Evolutionary conservation across 2,329 filamentous ascomycete species (phyloP), one percentile per base, ranked within the genome.

Genomic region (Xylariales sp.): DNA sequence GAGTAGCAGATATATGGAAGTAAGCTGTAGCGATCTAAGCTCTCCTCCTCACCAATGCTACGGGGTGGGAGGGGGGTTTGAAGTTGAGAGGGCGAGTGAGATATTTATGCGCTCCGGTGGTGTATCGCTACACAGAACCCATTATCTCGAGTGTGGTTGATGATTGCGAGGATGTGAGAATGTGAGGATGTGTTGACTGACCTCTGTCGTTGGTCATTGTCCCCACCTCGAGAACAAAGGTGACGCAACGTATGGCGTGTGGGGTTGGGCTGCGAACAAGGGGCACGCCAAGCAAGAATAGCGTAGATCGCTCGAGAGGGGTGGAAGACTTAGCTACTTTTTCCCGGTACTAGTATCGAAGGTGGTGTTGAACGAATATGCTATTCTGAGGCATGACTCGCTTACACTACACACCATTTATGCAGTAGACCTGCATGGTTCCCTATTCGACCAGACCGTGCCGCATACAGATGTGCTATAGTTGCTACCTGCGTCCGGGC

Each of bases 351-450:
- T 49, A 48, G 50, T 32, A 65, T 49, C 50, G 56, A 65, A 18
- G 14, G 30, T 55, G 56, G 52, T 18, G 18, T 16, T 48, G 45
- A 9, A 23, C 18, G n/a, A 16, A 16, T n/a, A 50, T 8, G 10
- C 62, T 59, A 62, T 65, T 63, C 65, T 61, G 36, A 32, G 45
- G 16, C 56, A 64, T 68, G 65, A 67, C 65, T 68, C 65, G 65
- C 65, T 68, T 68, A 56, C 61, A 18, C 54, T 10, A 49, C 64
- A 56, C 61, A 18, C 54, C 14, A 49, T 23, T 56, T 50, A 64
- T 61, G 61, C 56, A 55, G 57, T 23, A 39, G 48, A 64, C 60
- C 65, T 67, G 65, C 65, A 67, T 41, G 55, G 28, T 30, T 58
- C 48, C 23, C 34, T 64, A 39, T 55, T 67, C 60, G 50, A 59